Base-by-base conservation (phyloP, 2,329 filamentous ascomycete genomes). In the Penicillium sp. region DNA sequence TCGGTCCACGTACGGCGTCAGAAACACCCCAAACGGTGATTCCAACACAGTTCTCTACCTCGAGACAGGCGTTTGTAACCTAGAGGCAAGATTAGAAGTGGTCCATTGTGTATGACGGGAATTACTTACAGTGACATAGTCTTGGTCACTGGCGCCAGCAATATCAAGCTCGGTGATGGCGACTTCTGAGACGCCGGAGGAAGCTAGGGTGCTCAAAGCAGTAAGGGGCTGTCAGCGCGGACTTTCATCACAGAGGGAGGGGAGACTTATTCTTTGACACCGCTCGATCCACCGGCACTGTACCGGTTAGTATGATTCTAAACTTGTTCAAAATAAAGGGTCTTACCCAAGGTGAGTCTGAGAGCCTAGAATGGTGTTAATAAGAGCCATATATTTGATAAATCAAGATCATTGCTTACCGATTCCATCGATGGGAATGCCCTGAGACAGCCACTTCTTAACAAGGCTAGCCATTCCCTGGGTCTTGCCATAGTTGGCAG, bases 141-240 rank as follows among this genome's bases (percentile, higher is more conserved):
- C 84, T 16, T 68, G 67, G 4, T 76, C 57, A 14, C 76, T 71
- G 7, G 80, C 81, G 16, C 73, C 72, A 42, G 77, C 76, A 60
- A 89, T 87, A 61, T 89, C 86, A 18, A 87, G 75, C 70, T 87
- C 83, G 1, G 83, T 87, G 41, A 86, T 75, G 5, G 83, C 83
- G 28, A 84, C 77, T 61, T 87, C 82, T 38, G 67, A 68, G 14
- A 74, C 66, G 12, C 75, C 77, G 5, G 76, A 71, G 10, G 63
- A 67, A 28, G 79, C 81, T 14, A 85, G 74, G 0, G 72, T 70
- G 59, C 76, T 71, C 50, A 86, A 71, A 16, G 81, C 69, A 47
- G 77, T 76, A 14, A 68, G 65, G 47, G 46, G 39, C 2, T 39
- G 50, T 63, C 4, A 63, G 57, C 27, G 41, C 13, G 11, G 37